Conservation (phyloP, 176 grass and related monocot species). For the Carex cristatella region DNA sequence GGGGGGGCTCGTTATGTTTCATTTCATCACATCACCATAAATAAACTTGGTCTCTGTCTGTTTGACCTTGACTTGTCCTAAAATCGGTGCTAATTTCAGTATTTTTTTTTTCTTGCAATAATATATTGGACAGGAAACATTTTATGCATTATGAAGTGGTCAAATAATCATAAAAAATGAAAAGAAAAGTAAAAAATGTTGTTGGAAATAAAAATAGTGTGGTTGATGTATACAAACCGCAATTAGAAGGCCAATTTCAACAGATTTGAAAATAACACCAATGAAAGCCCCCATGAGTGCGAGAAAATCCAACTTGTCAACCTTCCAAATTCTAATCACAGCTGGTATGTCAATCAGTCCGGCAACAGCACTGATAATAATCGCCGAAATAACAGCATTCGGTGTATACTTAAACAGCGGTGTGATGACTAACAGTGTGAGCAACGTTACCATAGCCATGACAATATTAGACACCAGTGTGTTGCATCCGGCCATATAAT, state of each 20-base stretch:
- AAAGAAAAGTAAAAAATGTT: not conserved
- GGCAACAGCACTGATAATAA: slow-evolving; percentile 70
- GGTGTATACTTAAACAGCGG: slow-evolving; percentile 81
- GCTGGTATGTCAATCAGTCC: slow-evolving; percentile 48
- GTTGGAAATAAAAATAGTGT: not conserved
- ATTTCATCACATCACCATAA: not conserved
- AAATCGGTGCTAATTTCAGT: not conserved
- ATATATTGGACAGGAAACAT: not conserved
- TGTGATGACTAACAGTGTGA: slow-evolving; percentile 62
- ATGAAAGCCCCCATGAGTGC: slow-evolving; percentile 79
- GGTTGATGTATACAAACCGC: slow-evolving; percentile 31
- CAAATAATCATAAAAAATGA: not conserved
- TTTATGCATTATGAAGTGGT: not conserved
- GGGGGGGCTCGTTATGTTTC: not conserved
- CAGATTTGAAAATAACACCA: slow-evolving; percentile 62
- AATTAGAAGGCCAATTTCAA: slow-evolving; percentile 69
- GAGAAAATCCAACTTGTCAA: slow-evolving; percentile 72
- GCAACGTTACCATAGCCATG: slow-evolving; percentile 56
- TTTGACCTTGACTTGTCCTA: not conserved
- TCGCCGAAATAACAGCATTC: slow-evolving; percentile 64
- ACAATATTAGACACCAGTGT: slow-evolving; percentile 70
- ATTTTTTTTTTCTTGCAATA: not conserved
- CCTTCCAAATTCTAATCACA: slow-evolving; percentile 68
- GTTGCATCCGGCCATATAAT: slow-evolving; percentile 69
- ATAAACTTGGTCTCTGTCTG: not conserved